Evolutionary conservation across 441 rosid species (phyloP), one percentile per base, ranked within the genome.

Genomic region (Caryocar brasiliense): DNA sequence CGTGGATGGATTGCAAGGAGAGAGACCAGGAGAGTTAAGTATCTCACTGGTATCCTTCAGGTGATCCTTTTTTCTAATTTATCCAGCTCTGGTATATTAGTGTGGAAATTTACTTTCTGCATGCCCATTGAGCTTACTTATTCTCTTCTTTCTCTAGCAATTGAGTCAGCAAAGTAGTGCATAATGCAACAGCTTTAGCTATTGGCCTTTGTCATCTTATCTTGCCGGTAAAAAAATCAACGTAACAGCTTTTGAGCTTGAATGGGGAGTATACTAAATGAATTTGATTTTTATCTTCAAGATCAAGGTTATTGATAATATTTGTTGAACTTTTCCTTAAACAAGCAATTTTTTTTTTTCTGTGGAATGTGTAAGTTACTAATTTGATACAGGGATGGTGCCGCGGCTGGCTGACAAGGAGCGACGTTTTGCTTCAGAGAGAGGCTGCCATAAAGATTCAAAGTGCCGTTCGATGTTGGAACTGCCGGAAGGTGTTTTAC

Each of bases 371-470:
- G 21, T n/a, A 12, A 34, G 13, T n/a, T 6, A 12, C 1, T 41
- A 5, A 23, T 35, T 48, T 25, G 21, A 39, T 62, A 25, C 71
- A 90, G 89, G 73, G 78, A 67, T 43, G 52, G 44, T 79, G 58
- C 58, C 85, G 80, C 40, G 81, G 82, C 59, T 75, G 86, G 86
- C 43, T 82, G 59, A 67, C 28, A 37, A 82, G 88, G 55, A 84
- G 62, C 64, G 58, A 60, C 11, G 66, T 71, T 62, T 40, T 70
- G 30, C 20, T 70, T 37, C 70, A 48, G 51, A 73, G 54, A 62
- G 67, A 72, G 59, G 81, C 90, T 52, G 74, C 40, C 0, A 52
- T 64, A 33, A 64, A 65, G 46, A 68, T 79, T 40, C 89, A 81
- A 47, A 76, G 66, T 59, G 64, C 66, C 40, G 27, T 72, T 38